phyloP scores from a whole-genome alignment of 768 basidiomycete species.

The Boletus eberwhitei region DNA sequence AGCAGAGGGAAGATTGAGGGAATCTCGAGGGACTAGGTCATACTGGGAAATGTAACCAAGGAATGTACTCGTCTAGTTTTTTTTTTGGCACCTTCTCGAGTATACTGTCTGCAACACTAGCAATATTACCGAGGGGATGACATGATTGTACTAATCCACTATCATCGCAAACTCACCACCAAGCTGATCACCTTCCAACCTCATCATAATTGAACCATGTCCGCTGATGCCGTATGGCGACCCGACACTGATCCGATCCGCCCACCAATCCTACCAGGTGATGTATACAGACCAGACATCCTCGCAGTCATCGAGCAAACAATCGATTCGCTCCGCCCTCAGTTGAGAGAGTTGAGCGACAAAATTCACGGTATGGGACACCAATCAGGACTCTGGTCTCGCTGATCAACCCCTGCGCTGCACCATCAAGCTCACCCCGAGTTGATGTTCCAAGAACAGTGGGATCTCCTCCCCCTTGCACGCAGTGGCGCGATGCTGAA shows the following conservation, averaged over 20 bases:
- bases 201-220: conserved; percentile 11
- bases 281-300: conserved; percentile 56
- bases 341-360: conserved; percentile 61
- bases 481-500: neutral
- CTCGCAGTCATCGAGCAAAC: conserved; percentile 55
- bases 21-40: neutral
- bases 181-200: neutral
- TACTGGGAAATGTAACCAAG: neutral
- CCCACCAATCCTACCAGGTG: conserved; percentile 26
- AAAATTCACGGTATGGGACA: conserved; percentile 60
- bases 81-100: too few relatives aligned
- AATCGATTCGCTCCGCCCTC: conserved; percentile 50
- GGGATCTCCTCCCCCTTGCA: conserved; percentile 10
- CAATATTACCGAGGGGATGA: too few relatives aligned
- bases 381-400: neutral
- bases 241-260: conserved; percentile 29
- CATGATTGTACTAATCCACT: neutral
- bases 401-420: neutral
- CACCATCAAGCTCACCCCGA: conserved; percentile 62
- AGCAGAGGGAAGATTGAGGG: conserved; percentile 2
- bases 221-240: conserved; percentile 37
- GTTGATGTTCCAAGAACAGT: conserved; percentile 66
- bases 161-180: neutral
- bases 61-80: too few relatives aligned
- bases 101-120: too few relatives aligned